Conservation (phyloP, 768 basidiomycete genomes). For the Suillus alpinus region DNA sequence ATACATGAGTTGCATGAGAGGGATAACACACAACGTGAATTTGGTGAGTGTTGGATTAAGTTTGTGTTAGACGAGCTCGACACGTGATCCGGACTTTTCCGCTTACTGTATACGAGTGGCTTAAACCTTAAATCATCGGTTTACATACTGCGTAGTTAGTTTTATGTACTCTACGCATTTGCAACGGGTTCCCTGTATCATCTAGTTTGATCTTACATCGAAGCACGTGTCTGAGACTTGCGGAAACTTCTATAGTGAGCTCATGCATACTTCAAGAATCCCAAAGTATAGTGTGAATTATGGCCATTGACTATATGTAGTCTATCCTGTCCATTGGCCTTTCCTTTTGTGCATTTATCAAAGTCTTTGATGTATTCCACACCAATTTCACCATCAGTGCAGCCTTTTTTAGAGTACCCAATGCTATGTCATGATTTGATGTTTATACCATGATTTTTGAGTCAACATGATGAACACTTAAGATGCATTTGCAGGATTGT, state of each 20-base stretch:
- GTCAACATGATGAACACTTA: constrained; percentile 25
- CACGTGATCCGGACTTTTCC: too few relatives aligned
- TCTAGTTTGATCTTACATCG: too few relatives aligned
- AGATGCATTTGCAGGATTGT: constrained; percentile 14
- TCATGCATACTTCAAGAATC: constrained; percentile 7
- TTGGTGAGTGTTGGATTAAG: too few relatives aligned
- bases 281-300: constrained; percentile 7
- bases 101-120: too few relatives aligned
- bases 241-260: too few relatives aligned
- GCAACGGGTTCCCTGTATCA: too few relatives aligned
- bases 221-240: too few relatives aligned
- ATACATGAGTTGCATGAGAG: constrained; percentile 42
- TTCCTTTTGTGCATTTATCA: constrained; percentile 28
- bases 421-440: constrained; percentile 4
- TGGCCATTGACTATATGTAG: constrained; percentile 5
- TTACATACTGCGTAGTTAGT: too few relatives aligned
- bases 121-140: too few relatives aligned
- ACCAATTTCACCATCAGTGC: constrained; percentile 26
- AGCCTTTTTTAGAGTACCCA: constrained; percentile 18
- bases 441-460: neutral
- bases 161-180: too few relatives aligned
- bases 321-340: constrained; percentile 24
- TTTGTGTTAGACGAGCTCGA: too few relatives aligned
- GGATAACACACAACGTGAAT: constrained; percentile 8
- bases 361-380: constrained; percentile 27